Conservation (phyloP, 164 flowering plant genomes). For the Magnolia changhungtana region DNA sequence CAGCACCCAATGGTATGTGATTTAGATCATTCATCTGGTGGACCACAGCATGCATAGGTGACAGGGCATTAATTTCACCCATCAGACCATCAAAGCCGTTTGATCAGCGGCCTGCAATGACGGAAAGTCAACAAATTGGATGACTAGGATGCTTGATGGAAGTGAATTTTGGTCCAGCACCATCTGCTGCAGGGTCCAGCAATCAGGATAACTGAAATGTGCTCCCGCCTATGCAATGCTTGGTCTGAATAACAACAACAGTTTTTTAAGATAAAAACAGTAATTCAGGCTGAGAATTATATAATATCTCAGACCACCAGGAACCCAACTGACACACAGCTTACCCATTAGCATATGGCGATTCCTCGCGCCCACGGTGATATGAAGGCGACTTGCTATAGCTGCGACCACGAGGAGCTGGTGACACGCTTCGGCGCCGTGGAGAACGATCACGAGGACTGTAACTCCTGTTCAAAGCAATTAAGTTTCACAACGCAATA, state of each 20-base stretch:
- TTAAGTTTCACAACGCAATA: neutral
- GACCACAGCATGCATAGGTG: neutral
- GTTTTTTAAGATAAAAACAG: neutral
- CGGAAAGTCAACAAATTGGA: neutral
- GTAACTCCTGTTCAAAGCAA: slow-evolving; percentile 53
- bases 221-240: neutral
- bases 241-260: neutral
- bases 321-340: neutral
- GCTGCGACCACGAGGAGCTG: slow-evolving; percentile 58
- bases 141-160: too few species aligned
- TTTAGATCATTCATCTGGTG: neutral
- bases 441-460: slow-evolving; percentile 86
- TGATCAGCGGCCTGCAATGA: neutral
- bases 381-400: slow-evolving; percentile 72
- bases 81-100: neutral
- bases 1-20: neutral
- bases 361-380: slow-evolving; percentile 69
- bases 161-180: neutral
- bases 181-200: neutral
- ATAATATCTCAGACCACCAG: neutral
- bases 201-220: neutral
- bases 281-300: neutral
- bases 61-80: neutral
- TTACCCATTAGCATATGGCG: slow-evolving; percentile 80
- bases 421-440: slow-evolving; percentile 59